A percentile compares a stretch with the other conserved stretches of the same genome.
These are phyloP conservation scores for Haberlea rhodopensis DNA, from an alignment of 257 asterid genomes.

Conservation along the genomic window DNA sequence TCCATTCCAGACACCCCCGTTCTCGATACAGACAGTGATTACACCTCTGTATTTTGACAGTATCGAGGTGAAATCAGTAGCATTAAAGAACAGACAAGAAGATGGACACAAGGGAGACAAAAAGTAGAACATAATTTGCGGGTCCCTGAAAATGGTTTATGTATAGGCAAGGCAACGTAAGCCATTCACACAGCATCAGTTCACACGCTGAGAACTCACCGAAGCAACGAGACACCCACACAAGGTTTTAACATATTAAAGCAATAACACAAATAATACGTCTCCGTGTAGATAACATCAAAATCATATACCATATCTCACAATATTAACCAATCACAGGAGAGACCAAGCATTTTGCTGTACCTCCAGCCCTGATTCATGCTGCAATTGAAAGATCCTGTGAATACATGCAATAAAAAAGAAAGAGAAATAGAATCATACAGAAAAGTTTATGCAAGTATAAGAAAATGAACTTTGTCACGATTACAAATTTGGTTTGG, in stretches of 20 bases:
- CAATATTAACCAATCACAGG: slow-evolving; percentile 9
- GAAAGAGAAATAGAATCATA: slow-evolving; percentile 9
- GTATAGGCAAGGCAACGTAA: slow-evolving; percentile 11
- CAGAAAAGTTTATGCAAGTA: not conserved
- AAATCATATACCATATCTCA: slow-evolving; percentile 12
- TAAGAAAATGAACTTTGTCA: not conserved
- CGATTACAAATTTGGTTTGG: not conserved
- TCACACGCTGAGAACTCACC: slow-evolving; percentile 16
- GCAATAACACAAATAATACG: slow-evolving; percentile 24
- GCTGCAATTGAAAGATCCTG: slow-evolving; percentile 46
- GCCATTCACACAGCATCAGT: slow-evolving; percentile 8
- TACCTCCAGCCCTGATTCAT: slow-evolving; percentile 23
- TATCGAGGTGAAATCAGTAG: not conserved
- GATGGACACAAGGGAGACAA: not conserved
- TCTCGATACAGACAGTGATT: not conserved
- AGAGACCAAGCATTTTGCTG: slow-evolving; percentile 23
- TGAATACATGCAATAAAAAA: slow-evolving; percentile 13
- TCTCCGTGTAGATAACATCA: slow-evolving; percentile 23
- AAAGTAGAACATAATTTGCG: not conserved
- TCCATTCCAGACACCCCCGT: slow-evolving; percentile 41
- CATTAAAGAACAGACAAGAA: not conserved
- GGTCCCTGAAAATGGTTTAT: not conserved
- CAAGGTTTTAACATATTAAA: slow-evolving; percentile 30
- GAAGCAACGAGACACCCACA: slow-evolving; percentile 13
- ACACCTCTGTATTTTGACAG: not conserved